Percentiles rank a stretch among this genome's conserved stretches.
phyloP scores from a whole-genome alignment of 768 basidiomycete species.

The Fomitopsis pulvina region DNA sequence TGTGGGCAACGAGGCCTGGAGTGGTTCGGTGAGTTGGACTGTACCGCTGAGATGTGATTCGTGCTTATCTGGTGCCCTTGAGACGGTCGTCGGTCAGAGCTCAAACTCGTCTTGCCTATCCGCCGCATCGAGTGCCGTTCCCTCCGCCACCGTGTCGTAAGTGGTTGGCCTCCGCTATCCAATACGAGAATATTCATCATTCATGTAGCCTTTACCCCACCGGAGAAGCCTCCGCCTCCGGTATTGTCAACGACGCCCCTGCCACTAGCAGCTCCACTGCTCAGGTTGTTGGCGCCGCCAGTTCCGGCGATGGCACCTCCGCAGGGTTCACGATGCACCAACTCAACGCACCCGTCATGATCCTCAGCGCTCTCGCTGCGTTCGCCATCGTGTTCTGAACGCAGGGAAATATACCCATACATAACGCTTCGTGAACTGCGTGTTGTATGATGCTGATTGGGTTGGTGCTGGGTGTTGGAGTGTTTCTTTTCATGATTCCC shows the following conservation, averaged over 20 bases:
- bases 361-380: constrained; percentile 3
- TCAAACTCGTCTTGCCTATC: constrained; percentile 33
- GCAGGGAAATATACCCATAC: constrained; percentile 2
- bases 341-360: constrained; percentile 4
- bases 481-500: background rate
- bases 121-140: background rate
- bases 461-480: constrained; percentile 1
- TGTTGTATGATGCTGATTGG: constrained; percentile 2
- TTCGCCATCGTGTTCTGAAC: constrained; percentile 1
- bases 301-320: constrained; percentile 17
- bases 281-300: constrained; percentile 29
- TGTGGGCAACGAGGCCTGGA: constrained; percentile 60
- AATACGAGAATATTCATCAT: constrained; percentile 6
- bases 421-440: constrained; percentile 1
- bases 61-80: background rate
- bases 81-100: constrained; percentile 33
- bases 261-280: constrained; percentile 11
- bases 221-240: background rate
- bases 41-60: background rate
- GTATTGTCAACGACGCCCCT: constrained; percentile 5
- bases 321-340: constrained; percentile 5
- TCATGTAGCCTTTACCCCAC: background rate
- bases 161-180: constrained; percentile 5
- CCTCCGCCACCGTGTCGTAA: constrained; percentile 11
- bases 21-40: constrained; percentile 39